Evolutionary conservation across 768 basidiomycete species (phyloP).

Genomic region (Chalciporus piperatus): DNA sequence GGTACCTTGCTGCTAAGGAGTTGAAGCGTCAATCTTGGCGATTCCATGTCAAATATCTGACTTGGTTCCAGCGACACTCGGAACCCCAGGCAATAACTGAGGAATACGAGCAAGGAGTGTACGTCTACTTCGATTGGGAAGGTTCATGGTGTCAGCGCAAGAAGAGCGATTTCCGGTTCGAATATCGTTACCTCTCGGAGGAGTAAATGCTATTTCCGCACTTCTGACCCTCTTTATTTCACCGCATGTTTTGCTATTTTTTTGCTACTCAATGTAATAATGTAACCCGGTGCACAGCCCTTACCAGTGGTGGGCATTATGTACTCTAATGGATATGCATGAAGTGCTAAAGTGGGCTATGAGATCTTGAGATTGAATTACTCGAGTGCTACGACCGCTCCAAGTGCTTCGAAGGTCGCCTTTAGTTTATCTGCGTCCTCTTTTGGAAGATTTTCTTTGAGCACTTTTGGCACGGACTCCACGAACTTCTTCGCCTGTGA

Average conservation of each 20-base stretch:
- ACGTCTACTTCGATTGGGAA: conserved; percentile 99
- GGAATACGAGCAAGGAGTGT: conserved; percentile 98
- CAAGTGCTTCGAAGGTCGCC: conserved; percentile 84
- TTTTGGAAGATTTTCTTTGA: conserved; percentile 94
- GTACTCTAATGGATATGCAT: conserved; percentile 17
- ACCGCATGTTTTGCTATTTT: not conserved
- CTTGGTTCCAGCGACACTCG: conserved; percentile 99
- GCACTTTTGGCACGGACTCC: conserved; percentile 85
- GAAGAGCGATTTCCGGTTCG: conserved; percentile 97
- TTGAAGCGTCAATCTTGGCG: conserved; percentile 98
- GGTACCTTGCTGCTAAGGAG: conserved; percentile 94
- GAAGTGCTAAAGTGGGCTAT: conserved; percentile 10
- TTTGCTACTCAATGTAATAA: conserved; percentile 27
- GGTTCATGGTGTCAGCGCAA: conserved; percentile 98
- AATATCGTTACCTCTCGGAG: conserved; percentile 93
- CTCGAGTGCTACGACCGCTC: conserved; percentile 84
- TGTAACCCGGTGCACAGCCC: conserved; percentile 22
- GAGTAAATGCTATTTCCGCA: conserved; percentile 37
- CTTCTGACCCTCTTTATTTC: conserved; percentile 1
- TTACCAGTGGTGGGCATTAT: conserved; percentile 6
- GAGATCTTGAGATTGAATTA: conserved; percentile 44
- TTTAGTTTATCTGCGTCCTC: conserved; percentile 98
- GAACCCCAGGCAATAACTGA: conserved; percentile 99
- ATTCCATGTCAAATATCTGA: conserved; percentile 98
- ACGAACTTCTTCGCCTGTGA: conserved; percentile 97